Conservation (phyloP, 345 rosid species). For the Rhizophora apiculata region DNA sequence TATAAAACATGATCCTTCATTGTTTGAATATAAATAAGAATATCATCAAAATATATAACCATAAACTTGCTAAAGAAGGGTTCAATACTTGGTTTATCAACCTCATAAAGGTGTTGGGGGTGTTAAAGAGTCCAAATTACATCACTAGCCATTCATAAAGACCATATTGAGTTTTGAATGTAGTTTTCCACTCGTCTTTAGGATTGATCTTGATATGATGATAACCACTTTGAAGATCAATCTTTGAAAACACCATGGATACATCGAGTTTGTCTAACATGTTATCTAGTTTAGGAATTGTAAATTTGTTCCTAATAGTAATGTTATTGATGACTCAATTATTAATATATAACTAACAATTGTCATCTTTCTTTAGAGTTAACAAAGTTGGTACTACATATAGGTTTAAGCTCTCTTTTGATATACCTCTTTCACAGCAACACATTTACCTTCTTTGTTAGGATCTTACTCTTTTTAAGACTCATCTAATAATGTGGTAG, state of each 20-base stretch:
- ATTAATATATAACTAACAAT: not conserved
- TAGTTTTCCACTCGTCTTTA: not conserved
- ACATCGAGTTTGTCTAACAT: not conserved
- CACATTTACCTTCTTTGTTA: too few relatives aligned
- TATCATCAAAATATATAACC: too few relatives aligned
- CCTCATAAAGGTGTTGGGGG: not conserved
- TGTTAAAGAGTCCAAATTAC: not conserved
- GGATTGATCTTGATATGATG: not conserved
- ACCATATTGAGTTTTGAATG: not conserved
- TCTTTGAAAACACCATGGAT: not conserved
- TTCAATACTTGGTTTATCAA: not conserved
- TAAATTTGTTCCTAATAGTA: not conserved
- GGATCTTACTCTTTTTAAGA: too few relatives aligned
- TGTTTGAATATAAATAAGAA: too few relatives aligned
- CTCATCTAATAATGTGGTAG: too few relatives aligned
- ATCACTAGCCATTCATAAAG: not conserved
- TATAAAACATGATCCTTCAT: too few relatives aligned
- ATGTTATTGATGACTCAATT: not conserved
- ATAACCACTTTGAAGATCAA: too few relatives aligned
- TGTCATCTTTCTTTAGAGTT: conserved; percentile 3
- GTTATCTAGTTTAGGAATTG: not conserved
- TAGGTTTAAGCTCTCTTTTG: too few relatives aligned
- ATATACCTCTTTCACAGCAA: too few relatives aligned
- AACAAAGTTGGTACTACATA: not conserved
- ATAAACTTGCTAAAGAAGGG: too few relatives aligned